A percentile compares a stretch with the other conserved stretches of the same genome.
Conservation (phyloP, 129 eudicot species). For the Kitagawia praeruptora region DNA sequence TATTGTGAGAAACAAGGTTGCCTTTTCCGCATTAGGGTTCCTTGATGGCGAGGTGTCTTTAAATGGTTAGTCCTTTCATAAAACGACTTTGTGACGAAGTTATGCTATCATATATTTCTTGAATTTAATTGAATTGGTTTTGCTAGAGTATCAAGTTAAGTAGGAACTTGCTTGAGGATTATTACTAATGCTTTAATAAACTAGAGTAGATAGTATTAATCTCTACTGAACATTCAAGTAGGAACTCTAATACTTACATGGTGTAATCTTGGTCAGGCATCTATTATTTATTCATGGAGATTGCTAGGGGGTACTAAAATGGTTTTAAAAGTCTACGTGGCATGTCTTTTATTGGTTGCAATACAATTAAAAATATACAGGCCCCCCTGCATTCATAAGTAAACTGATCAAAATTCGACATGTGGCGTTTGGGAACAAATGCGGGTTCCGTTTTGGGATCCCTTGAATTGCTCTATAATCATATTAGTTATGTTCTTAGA, state of each 20-base stretch:
- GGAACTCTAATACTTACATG: background rate
- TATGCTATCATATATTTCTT: background rate
- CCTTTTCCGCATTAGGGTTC: conserved; percentile 78
- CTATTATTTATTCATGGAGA: background rate
- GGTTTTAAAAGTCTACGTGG: background rate
- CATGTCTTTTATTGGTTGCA: background rate
- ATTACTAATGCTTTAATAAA: background rate
- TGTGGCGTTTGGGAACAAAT: no score
- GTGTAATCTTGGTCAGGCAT: background rate
- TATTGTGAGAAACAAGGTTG: conserved; percentile 61
- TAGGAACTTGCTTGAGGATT: background rate
- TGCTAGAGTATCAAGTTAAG: background rate
- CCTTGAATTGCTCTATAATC: no score
- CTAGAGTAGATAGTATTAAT: background rate
- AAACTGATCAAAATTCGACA: no score
- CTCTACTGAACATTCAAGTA: background rate
- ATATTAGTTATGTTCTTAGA: background rate
- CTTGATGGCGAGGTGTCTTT: conserved; percentile 82
- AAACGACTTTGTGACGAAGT: background rate
- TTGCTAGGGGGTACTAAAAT: background rate
- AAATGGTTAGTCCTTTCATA: conserved; percentile 37
- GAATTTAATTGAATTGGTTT: background rate
- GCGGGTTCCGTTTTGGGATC: no score
- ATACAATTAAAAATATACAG: no score
- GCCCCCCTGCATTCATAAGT: no score